Base-by-base conservation (phyloP, 208 protist genomes). In the Trypanosoma melophagium region DNA sequence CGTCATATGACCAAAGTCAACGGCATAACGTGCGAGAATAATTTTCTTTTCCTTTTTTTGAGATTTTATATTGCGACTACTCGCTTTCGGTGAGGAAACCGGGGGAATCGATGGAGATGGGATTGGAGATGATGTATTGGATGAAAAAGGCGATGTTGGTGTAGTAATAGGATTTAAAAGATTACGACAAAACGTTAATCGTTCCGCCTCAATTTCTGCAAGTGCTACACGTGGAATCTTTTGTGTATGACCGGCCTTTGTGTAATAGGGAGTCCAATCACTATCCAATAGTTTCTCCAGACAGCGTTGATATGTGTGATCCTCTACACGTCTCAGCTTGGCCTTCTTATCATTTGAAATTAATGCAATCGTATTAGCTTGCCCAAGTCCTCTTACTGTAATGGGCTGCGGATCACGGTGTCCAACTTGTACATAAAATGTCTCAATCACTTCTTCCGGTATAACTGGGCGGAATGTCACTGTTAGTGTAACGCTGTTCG, bases 1-100 rank as follows among this genome's bases (percentile, higher is more conserved):
- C 7, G 97, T 92, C 60, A 98, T 92, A 79, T 96, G 77, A 35
- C 97, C 97, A 86, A 99, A 98, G 71, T 99, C 93, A 54, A 97
- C 75, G 24, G 93, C 49, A 76, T 98, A 98, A 14, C 72, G 76
- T 1, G 87, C 69, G 12, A 98, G 77, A n/a, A 97, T 75, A 63
- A 71, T 14, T 64, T 2, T 38, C 5, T 60, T 21, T n/a, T 63
- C 57, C 40, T 66, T 52, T 13, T 56, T 55, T 44, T 9, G 17
- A 35, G 28, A 35, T 35, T 35, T 35, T 1, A 35, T 1, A 35
- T 35, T 35, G 28, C 28, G 28, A 35, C 3, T 35, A 35, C 3
- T 7, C 28, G 1, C 5, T 35, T 35, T 35, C 28, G 28, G 28
- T 35, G n/a, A n/a, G n/a, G n/a, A n/a, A n/a, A n/a, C n/a, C n/a